A percentile compares a stretch with the other conserved stretches of the same genome.
Conservation (phyloP, 495 filamentous ascomycete species). For the Achaetomiella virescens region DNA sequence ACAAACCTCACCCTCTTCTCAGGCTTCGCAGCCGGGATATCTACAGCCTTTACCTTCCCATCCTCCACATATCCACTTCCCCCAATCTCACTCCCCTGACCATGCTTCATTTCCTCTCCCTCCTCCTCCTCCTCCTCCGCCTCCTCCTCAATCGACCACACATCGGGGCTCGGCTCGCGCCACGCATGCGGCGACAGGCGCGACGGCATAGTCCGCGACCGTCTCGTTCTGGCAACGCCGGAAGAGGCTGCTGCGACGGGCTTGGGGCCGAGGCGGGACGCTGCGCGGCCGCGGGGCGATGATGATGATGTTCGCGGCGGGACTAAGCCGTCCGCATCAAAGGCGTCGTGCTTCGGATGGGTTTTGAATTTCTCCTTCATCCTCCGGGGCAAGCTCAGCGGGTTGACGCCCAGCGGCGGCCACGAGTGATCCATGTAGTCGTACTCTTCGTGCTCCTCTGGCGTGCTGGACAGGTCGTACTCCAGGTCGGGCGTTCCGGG, state of each 20-base stretch:
- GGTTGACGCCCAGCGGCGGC: conserved; percentile 10
- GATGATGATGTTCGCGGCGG: background rate
- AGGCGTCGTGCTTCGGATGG: background rate
- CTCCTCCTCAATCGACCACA: conserved; percentile 48
- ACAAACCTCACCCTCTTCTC: conserved; percentile 47
- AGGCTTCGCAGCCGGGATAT: conserved; percentile 42
- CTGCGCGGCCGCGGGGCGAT: conserved; percentile 9
- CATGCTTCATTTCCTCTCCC: conserved; percentile 27
- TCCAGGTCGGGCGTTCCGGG: conserved; percentile 29
- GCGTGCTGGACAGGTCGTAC: conserved; percentile 18
- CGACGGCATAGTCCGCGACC: background rate
- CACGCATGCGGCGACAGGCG: conserved; percentile 36
- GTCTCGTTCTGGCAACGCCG: background rate
- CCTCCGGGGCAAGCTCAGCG: conserved; percentile 19
- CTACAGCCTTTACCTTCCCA: conserved; percentile 29
- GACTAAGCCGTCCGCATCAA: background rate
- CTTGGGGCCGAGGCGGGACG: background rate
- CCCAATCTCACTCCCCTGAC: conserved; percentile 10
- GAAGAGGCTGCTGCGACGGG: background rate
- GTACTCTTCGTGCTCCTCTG: conserved; percentile 28
- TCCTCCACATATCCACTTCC: conserved; percentile 6
- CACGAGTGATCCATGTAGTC: conserved; percentile 35
- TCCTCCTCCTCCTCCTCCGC: conserved; percentile 36
- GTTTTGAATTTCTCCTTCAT: conserved; percentile 19
- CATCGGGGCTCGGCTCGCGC: conserved; percentile 48